phyloP scores from a whole-genome alignment of 2,329 filamentous ascomycete species.

The Colletotrichum sublineola region DNA sequence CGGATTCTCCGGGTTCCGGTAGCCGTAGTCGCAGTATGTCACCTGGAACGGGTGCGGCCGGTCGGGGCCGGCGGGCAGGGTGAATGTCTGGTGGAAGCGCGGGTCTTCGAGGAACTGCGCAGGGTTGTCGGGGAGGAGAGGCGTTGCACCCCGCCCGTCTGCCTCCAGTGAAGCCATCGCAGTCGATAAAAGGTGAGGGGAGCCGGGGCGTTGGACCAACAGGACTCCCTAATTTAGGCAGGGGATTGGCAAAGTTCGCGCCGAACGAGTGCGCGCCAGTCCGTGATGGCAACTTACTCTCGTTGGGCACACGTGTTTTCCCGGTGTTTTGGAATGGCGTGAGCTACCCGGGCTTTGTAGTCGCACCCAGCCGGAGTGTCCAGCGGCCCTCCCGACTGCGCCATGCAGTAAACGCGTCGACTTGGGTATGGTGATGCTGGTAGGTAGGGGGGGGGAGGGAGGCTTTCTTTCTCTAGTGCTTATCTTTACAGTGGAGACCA shows the following conservation, averaged over 20 bases:
- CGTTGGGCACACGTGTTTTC: not conserved
- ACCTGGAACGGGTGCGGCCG: slow-evolving; percentile 41
- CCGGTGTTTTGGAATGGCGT: not conserved
- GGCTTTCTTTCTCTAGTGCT: not conserved
- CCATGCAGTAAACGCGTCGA: not conserved
- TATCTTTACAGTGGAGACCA: not conserved
- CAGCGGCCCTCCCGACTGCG: not conserved
- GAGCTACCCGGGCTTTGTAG: not conserved
- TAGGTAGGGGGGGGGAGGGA: too few relatives aligned
- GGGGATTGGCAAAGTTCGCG: not conserved
- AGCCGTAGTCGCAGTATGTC: slow-evolving; percentile 51
- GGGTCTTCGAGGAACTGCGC: slow-evolving; percentile 44
- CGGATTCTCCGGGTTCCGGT: slow-evolving; percentile 46
- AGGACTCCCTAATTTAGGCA: not conserved
- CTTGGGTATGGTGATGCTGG: not conserved
- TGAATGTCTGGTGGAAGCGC: slow-evolving; percentile 48
- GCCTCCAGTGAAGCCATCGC: not conserved
- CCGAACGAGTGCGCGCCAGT: not conserved
- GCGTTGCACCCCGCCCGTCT: not conserved
- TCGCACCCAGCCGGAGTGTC: not conserved
- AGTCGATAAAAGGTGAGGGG: not conserved
- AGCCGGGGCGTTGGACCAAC: not conserved
- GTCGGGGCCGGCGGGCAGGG: slow-evolving; percentile 44
- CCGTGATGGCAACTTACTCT: not conserved
- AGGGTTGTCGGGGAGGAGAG: not conserved